phyloP scores from a whole-genome alignment of 116 monocot species.

The Posidonia oceanica region DNA sequence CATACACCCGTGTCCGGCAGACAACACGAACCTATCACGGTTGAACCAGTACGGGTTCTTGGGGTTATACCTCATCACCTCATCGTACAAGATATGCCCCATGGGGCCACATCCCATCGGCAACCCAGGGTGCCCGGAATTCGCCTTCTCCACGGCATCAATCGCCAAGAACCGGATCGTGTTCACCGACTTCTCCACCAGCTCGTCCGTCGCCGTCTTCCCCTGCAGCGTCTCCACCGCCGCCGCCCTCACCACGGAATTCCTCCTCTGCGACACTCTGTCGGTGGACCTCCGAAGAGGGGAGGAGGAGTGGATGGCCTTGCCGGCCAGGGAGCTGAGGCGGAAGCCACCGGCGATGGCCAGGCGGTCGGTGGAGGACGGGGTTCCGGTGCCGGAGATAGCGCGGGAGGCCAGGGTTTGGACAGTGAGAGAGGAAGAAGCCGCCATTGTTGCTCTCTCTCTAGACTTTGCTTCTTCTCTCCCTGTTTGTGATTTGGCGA shows the following conservation, averaged over 20 bases:
- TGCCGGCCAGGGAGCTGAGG: slow-evolving; percentile 37
- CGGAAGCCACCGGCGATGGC: slow-evolving; percentile 20
- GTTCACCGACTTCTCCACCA: slow-evolving; percentile 76
- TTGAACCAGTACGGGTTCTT: slow-evolving; percentile 82
- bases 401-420: slow-evolving; percentile 8
- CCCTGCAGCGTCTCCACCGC: slow-evolving; percentile 27
- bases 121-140: slow-evolving; percentile 73
- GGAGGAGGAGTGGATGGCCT: slow-evolving; percentile 3
- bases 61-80: slow-evolving; percentile 82
- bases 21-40: slow-evolving; percentile 62
- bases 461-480: not conserved
- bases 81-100: slow-evolving; percentile 69
- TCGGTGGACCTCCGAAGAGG: not conserved
- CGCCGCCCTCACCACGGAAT: slow-evolving; percentile 14
- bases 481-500: not conserved
- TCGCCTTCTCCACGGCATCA: slow-evolving; percentile 84
- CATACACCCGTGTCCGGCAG: slow-evolving; percentile 80
- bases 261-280: not conserved
- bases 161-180: slow-evolving; percentile 74
- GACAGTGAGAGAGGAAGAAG: slow-evolving; percentile 6
- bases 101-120: slow-evolving; percentile 86
- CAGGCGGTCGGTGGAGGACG: slow-evolving; percentile 16
- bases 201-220: slow-evolving; percentile 17
- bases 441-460: slow-evolving; percentile 8
- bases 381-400: slow-evolving; percentile 5